Evolutionary conservation across 352 stramenopile genomes (phyloP).

Genomic region (Sclerospora graminicola): DNA sequence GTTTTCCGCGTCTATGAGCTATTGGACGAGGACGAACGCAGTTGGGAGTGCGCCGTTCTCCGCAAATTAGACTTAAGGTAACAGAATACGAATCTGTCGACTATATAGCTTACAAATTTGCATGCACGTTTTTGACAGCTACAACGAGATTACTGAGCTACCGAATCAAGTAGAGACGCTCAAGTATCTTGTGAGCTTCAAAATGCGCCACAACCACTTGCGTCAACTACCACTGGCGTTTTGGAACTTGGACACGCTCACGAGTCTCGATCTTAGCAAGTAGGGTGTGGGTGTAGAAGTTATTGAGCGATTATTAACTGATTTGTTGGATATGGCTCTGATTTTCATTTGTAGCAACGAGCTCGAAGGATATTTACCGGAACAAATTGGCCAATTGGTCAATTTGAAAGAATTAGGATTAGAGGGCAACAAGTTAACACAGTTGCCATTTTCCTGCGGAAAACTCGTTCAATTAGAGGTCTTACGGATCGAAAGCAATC

Average conservation of each 20-base stretch:
- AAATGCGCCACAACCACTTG: too few relatives aligned
- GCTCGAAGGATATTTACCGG: constrained; percentile 36
- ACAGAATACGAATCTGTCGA: neutral
- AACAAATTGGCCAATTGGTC: constrained; percentile 34
- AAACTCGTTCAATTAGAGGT: constrained; percentile 39
- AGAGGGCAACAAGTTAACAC: constrained; percentile 52
- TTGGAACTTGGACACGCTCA: too few relatives aligned
- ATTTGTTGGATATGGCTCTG: constrained; percentile 1
- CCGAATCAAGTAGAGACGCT: too few relatives aligned
- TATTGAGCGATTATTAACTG: neutral
- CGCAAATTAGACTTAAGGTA: constrained; percentile 68
- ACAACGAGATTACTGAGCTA: too few relatives aligned
- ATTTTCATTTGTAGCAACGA: constrained; percentile 37
- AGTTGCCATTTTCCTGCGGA: constrained; percentile 42
- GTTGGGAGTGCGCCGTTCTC: constrained; percentile 59
- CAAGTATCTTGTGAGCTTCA: too few relatives aligned
- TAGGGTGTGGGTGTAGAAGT: constrained; percentile 12
- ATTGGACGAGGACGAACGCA: constrained; percentile 54
- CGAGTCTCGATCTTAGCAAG: constrained; percentile 72
- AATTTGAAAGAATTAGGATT: constrained; percentile 53
- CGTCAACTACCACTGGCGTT: too few relatives aligned
- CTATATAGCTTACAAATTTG: neutral
- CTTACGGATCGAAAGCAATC: constrained; percentile 56
- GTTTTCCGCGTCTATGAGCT: constrained; percentile 54
- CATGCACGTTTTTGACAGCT: constrained; percentile 22